These are phyloP conservation scores for Ceratobasidium sp. DNA, from an alignment of 1,284 basidiomycete species.

Conservation along the genomic window DNA sequence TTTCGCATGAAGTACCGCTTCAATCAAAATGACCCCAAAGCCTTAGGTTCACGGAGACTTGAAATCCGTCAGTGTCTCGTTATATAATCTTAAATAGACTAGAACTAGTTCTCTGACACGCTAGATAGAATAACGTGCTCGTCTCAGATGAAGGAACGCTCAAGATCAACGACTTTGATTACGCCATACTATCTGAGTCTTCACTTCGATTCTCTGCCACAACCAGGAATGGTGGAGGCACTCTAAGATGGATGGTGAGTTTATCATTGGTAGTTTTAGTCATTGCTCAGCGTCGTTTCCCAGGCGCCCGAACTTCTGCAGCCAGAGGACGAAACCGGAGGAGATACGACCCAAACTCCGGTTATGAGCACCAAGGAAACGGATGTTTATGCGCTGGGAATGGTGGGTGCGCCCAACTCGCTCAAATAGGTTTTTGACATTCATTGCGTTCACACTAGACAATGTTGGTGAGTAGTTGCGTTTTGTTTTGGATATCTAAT, in stretches of 20 bases:
- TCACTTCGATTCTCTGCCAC: background rate
- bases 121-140: background rate
- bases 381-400: background rate
- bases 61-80: background rate
- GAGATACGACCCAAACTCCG: too few species aligned
- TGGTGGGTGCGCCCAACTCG: background rate
- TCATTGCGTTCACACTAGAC: background rate
- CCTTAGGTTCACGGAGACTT: background rate
- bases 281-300: too few species aligned
- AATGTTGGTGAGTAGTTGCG: background rate
- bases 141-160: background rate
- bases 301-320: background rate
- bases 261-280: too few species aligned
- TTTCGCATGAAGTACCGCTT: too few species aligned
- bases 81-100: background rate
- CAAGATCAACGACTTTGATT: background rate
- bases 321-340: background rate
- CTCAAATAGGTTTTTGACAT: too few species aligned
- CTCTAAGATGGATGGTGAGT: background rate
- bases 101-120: background rate
- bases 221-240: background rate
- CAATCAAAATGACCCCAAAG: too few species aligned
- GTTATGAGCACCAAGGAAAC: background rate
- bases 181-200: background rate
- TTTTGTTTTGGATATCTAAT: too few species aligned